A percentile compares a stretch with the other conserved stretches of the same genome.
phyloP scores from a whole-genome alignment of 2,329 filamentous ascomycete genomes.

The Xylariaceae sp. region DNA sequence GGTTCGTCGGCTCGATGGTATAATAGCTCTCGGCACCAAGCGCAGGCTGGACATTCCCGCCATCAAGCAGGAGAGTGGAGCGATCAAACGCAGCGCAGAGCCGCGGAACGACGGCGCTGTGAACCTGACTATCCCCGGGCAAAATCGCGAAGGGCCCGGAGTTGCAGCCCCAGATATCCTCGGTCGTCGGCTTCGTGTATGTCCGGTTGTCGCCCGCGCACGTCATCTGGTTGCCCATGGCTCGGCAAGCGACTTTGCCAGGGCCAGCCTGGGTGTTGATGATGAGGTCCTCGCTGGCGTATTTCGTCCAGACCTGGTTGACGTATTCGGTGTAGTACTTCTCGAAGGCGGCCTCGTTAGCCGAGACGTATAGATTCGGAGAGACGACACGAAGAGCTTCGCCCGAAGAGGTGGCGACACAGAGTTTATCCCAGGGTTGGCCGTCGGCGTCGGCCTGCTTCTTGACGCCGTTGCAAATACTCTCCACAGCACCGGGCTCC shows the following conservation, averaged over 20 bases:
- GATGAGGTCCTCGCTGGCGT: constrained; percentile 34
- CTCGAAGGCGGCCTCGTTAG: constrained; percentile 33
- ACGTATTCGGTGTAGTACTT: constrained; percentile 43
- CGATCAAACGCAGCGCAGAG: constrained; percentile 47
- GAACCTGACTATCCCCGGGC: constrained; percentile 36
- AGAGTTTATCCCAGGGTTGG: constrained; percentile 41
- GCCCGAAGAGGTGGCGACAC: constrained; percentile 34
- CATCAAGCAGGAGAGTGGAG: constrained; percentile 39
- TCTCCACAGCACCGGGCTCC: constrained; percentile 30
- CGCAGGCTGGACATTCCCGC: constrained; percentile 43
- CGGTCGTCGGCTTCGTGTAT: constrained; percentile 39
- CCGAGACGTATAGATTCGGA: constrained; percentile 38
- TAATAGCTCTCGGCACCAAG: constrained; percentile 39
- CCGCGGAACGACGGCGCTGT: constrained; percentile 41
- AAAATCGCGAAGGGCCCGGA: constrained; percentile 40
- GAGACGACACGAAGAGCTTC: constrained; percentile 41
- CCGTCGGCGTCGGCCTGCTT: constrained; percentile 36
- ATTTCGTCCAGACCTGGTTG: constrained; percentile 41
- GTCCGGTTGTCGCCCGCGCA: constrained; percentile 40
- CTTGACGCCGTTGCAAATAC: constrained; percentile 38
- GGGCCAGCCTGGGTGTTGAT: constrained; percentile 40
- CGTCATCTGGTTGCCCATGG: constrained; percentile 31
- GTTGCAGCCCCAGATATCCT: constrained; percentile 49
- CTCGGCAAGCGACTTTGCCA: constrained; percentile 38
- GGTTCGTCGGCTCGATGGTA: constrained; percentile 38